These are phyloP conservation scores for Vitis hybrid DNA, from an alignment of 177 flowering plant species.

Conservation along the genomic window DNA sequence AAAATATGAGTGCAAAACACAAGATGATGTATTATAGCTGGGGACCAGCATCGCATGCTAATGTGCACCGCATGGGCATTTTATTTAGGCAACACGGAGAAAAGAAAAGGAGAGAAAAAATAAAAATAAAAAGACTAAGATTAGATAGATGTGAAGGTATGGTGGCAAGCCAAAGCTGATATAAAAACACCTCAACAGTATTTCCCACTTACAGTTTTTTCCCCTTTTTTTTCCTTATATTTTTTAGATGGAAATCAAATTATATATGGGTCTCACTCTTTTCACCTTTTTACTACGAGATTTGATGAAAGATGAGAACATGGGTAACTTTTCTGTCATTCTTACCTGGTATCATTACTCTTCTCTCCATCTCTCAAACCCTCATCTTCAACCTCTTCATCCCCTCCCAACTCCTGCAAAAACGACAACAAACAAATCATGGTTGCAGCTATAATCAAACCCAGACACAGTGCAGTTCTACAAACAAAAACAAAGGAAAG, in stretches of 20 bases:
- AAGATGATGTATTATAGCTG: slow-evolving; percentile 18
- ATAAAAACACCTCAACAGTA: slow-evolving; percentile 25
- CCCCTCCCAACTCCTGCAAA: slow-evolving; percentile 11
- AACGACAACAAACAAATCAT: slow-evolving; percentile 8
- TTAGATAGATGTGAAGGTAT: slow-evolving; percentile 19
- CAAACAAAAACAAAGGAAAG: slow-evolving; percentile 4
- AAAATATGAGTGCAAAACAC: background rate
- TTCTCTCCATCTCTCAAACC: slow-evolving; percentile 3
- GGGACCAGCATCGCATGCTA: slow-evolving; percentile 46
- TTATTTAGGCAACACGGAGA: slow-evolving; percentile 19
- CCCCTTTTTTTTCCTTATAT: background rate
- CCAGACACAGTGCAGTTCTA: background rate
- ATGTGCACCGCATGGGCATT: slow-evolving; percentile 33
- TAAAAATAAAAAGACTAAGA: slow-evolving; percentile 8
- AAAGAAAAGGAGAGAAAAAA: slow-evolving; percentile 13
- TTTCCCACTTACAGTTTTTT: slow-evolving; percentile 26
- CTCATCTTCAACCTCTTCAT: slow-evolving; percentile 3
- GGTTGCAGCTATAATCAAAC: background rate
- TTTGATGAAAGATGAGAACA: slow-evolving; percentile 26
- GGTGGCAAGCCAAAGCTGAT: slow-evolving; percentile 17
- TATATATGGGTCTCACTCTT: slow-evolving; percentile 7
- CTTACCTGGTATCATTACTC: slow-evolving; percentile 32
- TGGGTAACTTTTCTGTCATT: slow-evolving; percentile 8
- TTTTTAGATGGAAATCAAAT: slow-evolving; percentile 10
- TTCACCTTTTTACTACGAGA: slow-evolving; percentile 23